A percentile compares a stretch with the other conserved stretches of the same genome.
phyloP scores from a whole-genome alignment of 2,329 filamentous ascomycete genomes.

The Emmonsia crescens region DNA sequence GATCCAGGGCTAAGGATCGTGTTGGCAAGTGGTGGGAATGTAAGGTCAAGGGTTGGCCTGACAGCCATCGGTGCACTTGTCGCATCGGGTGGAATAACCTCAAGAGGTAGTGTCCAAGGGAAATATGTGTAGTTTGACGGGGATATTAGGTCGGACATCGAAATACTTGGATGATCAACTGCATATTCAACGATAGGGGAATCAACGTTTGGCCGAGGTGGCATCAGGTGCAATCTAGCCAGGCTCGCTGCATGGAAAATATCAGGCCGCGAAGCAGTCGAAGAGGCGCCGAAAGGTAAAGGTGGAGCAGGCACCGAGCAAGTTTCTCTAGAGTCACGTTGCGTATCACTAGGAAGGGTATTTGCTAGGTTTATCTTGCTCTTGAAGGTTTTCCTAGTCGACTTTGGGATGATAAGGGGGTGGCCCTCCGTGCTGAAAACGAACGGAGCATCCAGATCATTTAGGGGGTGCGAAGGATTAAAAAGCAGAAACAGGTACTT shows the following conservation, averaged over 20 bases:
- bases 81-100: conserved; percentile 64
- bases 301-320: conserved; percentile 55
- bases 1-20: conserved; percentile 37
- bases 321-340: conserved; percentile 13
- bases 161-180: conserved; percentile 44
- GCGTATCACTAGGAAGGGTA: conserved; percentile 1
- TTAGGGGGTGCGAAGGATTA: conserved; percentile 74
- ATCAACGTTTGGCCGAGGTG: conserved; percentile 47
- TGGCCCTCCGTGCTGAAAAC: conserved; percentile 97
- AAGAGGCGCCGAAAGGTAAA: conserved; percentile 62
- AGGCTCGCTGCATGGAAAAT: conserved; percentile 83
- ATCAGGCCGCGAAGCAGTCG: conserved; percentile 66
- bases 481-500: conserved; percentile 94
- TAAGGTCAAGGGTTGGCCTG: conserved; percentile 60
- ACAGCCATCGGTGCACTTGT: conserved; percentile 62
- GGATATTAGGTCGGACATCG: conserved; percentile 44
- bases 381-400: neutral
- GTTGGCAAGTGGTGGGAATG: conserved; percentile 49
- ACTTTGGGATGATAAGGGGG: conserved; percentile 66
- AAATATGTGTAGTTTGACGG: conserved; percentile 74
- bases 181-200: conserved; percentile 46
- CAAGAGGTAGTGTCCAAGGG: conserved; percentile 79
- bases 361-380: conserved; percentile 7
- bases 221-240: conserved; percentile 68
- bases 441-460: conserved; percentile 72